phyloP scores from a whole-genome alignment of 805 yeast species.

The Ogataea glucozyma region DNA sequence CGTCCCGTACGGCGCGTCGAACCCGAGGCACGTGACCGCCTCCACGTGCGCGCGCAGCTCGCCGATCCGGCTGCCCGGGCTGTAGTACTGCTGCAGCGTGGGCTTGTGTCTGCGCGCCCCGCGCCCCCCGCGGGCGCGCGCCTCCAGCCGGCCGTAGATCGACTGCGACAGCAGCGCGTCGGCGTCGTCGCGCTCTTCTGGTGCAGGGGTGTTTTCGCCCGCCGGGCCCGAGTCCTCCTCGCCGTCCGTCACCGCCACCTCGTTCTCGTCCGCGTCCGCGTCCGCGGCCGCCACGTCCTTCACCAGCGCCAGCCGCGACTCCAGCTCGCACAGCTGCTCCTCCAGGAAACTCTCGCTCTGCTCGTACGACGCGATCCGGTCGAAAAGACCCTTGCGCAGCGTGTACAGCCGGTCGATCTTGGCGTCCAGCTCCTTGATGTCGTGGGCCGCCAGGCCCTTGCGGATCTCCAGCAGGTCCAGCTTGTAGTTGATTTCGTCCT shows the following conservation, averaged over 20 bases:
- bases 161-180: slow-evolving; percentile 42
- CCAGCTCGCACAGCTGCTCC: slow-evolving; percentile 44
- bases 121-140: slow-evolving; percentile 31
- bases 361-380: slow-evolving; percentile 60
- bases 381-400: slow-evolving; percentile 55
- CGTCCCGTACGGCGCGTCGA: slow-evolving; percentile 74
- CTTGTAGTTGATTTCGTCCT: slow-evolving; percentile 43
- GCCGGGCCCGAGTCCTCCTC: slow-evolving; percentile 20
- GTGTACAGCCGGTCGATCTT: slow-evolving; percentile 53
- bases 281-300: slow-evolving; percentile 35
- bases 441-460: slow-evolving; percentile 63
- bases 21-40: slow-evolving; percentile 58
- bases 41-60: slow-evolving; percentile 54
- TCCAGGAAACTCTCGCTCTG: slow-evolving; percentile 60
- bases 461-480: slow-evolving; percentile 60
- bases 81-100: slow-evolving; percentile 63
- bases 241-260: slow-evolving; percentile 12
- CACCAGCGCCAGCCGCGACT: slow-evolving; percentile 44
- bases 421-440: slow-evolving; percentile 62
- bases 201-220: slow-evolving; percentile 18
- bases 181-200: slow-evolving; percentile 20
- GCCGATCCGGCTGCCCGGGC: slow-evolving; percentile 56
- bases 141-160: slow-evolving; percentile 45
- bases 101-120: slow-evolving; percentile 53
- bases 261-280: slow-evolving; percentile 13